Evolutionary conservation across 768 basidiomycete species (phyloP).

Genomic region (Hericium erinaceus): DNA sequence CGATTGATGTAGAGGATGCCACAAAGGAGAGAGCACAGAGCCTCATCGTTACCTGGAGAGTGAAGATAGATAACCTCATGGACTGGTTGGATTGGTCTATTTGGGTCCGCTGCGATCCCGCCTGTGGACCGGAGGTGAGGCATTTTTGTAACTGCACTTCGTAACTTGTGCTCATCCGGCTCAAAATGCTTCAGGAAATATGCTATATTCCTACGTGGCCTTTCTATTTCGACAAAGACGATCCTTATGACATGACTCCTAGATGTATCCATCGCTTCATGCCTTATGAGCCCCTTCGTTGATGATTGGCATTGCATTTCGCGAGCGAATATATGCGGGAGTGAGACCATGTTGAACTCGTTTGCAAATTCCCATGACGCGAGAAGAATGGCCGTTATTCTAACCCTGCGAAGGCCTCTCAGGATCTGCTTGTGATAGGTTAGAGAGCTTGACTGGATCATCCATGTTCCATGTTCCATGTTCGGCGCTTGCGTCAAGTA

Average conservation of each 20-base stretch:
- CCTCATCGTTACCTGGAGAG: conserved; percentile 25
- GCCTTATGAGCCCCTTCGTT: neutral
- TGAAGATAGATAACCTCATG: conserved; percentile 29
- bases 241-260: neutral
- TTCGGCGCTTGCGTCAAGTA: too few relatives aligned
- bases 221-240: neutral
- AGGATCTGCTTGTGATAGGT: too few relatives aligned
- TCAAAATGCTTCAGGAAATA: neutral
- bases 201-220: neutral
- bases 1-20: conserved; percentile 22
- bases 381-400: too few relatives aligned
- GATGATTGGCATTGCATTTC: too few relatives aligned
- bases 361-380: too few relatives aligned
- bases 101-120: conserved; percentile 40
- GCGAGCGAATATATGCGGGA: too few relatives aligned
- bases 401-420: too few relatives aligned
- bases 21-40: neutral
- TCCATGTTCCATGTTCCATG: too few relatives aligned
- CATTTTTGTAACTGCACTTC: neutral
- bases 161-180: conserved; percentile 1
- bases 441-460: too few relatives aligned
- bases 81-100: conserved; percentile 44
- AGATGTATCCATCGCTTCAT: neutral
- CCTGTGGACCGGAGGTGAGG: conserved; percentile 36
- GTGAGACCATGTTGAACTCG: too few relatives aligned